These are phyloP conservation scores for Houttuynia cordata DNA, from an alignment of 164 flowering plant genomes.

Conservation along the genomic window DNA sequence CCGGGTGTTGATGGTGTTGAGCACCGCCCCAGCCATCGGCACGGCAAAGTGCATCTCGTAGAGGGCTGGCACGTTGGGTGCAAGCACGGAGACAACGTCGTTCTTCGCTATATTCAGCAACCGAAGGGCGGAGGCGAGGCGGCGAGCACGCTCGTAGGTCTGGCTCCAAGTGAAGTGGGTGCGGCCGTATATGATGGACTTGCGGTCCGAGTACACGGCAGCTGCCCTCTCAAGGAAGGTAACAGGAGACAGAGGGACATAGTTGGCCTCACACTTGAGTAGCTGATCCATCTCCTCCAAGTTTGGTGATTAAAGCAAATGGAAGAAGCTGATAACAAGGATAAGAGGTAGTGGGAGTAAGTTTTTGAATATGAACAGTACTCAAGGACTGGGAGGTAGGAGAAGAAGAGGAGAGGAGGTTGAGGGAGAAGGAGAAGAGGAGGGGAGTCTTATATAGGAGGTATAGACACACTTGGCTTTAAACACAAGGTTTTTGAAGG, in stretches of 20 bases:
- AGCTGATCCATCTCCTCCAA: constrained; percentile 39
- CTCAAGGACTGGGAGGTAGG: background rate
- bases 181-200: constrained; percentile 52
- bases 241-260: constrained; percentile 53
- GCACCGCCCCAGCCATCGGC: constrained; percentile 89
- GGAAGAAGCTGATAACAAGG: background rate
- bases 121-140: constrained; percentile 64
- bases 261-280: constrained; percentile 55
- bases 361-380: too few species aligned
- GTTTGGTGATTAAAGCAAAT: background rate
- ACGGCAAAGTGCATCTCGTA: constrained; percentile 97
- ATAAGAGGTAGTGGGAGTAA: too few species aligned
- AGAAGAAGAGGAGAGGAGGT: background rate
- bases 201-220: constrained; percentile 36
- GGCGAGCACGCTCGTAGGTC: constrained; percentile 63
- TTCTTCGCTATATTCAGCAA: constrained; percentile 41
- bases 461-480: background rate
- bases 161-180: constrained; percentile 62
- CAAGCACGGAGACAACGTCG: constrained; percentile 73
- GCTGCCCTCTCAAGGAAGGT: constrained; percentile 71
- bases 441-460: background rate
- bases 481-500: too few species aligned
- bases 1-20: constrained; percentile 69
- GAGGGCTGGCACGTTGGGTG: constrained; percentile 82
- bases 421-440: background rate